These are phyloP conservation scores for Blastobotrys ciferrii DNA, from an alignment of 1,139 yeast species.

Conservation along the genomic window DNA sequence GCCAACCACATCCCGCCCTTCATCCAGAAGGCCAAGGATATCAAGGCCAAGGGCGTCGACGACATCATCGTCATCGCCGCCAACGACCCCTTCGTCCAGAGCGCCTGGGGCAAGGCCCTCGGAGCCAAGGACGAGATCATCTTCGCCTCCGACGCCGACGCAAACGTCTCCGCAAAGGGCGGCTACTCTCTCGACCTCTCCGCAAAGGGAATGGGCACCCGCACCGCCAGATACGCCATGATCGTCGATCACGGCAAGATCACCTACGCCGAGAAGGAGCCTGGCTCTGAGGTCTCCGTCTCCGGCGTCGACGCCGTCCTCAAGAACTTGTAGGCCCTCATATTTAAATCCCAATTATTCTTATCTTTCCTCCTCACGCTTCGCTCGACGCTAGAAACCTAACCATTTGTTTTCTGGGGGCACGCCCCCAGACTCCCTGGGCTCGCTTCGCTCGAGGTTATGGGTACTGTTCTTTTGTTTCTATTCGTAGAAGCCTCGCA, in stretches of 20 bases:
- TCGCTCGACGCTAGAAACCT: too few species aligned
- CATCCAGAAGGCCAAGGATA: slow-evolving; percentile 50
- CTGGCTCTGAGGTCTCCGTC: slow-evolving; percentile 50
- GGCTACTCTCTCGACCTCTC: slow-evolving; percentile 51
- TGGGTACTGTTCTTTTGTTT: too few species aligned
- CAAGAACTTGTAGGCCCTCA: slow-evolving; percentile 4
- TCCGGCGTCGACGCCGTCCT: slow-evolving; percentile 44
- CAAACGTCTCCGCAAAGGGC: slow-evolving; percentile 48
- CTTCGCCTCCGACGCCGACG: slow-evolving; percentile 64
- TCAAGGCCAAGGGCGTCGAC: slow-evolving; percentile 64
- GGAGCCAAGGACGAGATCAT: slow-evolving; percentile 51
- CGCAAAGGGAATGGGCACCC: slow-evolving; percentile 47
- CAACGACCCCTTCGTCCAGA: slow-evolving; percentile 73
- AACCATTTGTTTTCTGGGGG: too few species aligned
- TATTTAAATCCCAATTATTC: too few species aligned
- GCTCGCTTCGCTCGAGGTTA: too few species aligned
- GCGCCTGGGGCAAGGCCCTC: slow-evolving; percentile 77
- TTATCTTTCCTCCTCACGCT: too few species aligned
- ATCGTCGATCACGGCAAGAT: slow-evolving; percentile 54
- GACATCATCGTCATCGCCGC: slow-evolving; percentile 66
- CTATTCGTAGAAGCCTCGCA: too few species aligned
- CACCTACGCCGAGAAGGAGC: slow-evolving; percentile 54
- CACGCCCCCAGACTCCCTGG: too few species aligned
- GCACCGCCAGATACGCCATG: slow-evolving; percentile 60
- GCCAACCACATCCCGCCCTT: slow-evolving; percentile 74